These are phyloP conservation scores for Suillus fuscotomentosus DNA, from an alignment of 768 basidiomycete genomes.

Conservation along the genomic window DNA sequence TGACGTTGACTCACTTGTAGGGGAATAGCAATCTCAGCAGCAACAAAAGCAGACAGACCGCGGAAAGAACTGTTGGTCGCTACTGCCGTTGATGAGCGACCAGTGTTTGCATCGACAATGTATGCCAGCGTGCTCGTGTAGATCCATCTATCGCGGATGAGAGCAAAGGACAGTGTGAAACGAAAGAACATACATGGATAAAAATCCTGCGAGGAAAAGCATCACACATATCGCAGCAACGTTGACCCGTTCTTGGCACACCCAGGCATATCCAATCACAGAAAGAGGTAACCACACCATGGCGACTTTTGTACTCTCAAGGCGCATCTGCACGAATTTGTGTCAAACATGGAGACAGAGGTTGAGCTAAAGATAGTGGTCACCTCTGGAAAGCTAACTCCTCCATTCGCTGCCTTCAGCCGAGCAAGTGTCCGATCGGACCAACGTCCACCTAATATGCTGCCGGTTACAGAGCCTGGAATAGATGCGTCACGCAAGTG, in stretches of 20 bases:
- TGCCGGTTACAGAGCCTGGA: slow-evolving; percentile 50
- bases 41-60: slow-evolving; percentile 65
- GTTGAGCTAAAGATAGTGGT: slow-evolving; percentile 8
- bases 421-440: slow-evolving; percentile 46
- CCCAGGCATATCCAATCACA: slow-evolving; percentile 74
- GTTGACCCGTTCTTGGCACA: slow-evolving; percentile 59
- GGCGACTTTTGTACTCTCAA: slow-evolving; percentile 58
- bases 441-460: slow-evolving; percentile 57
- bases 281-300: slow-evolving; percentile 54
- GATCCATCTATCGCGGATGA: slow-evolving; percentile 39
- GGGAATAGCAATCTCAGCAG: slow-evolving; percentile 76
- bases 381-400: slow-evolving; percentile 61
- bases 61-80: slow-evolving; percentile 78
- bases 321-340: slow-evolving; percentile 55
- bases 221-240: slow-evolving; percentile 69
- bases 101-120: slow-evolving; percentile 82
- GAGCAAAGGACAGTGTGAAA: neutral
- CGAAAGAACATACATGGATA: slow-evolving; percentile 52
- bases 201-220: slow-evolving; percentile 72
- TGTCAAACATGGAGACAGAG: neutral
- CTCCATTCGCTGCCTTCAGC: slow-evolving; percentile 43
- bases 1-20: slow-evolving; percentile 40
- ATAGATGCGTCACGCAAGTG: slow-evolving; percentile 1
- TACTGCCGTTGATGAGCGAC: slow-evolving; percentile 74
- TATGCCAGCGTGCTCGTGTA: slow-evolving; percentile 76